Percentiles rank a stretch among this genome's conserved stretches.
These are phyloP conservation scores for Akanthomyces uredinophilus DNA, from an alignment of 2,329 filamentous ascomycete genomes.

Conservation along the genomic window DNA sequence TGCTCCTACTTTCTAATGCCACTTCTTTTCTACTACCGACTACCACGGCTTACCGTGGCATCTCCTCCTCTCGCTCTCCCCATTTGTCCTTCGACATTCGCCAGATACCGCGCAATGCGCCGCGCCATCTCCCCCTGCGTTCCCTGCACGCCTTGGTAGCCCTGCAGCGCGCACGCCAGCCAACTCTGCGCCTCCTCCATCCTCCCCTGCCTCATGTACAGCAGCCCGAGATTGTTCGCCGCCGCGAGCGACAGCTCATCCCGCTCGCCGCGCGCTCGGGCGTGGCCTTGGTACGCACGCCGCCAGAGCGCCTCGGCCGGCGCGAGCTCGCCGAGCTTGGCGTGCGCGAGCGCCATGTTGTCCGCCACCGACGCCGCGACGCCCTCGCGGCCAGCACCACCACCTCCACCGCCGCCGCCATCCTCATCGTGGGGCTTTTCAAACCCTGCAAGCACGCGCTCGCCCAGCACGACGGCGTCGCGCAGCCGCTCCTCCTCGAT, in stretches of 20 bases:
- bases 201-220: background rate
- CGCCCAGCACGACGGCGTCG: background rate
- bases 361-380: background rate
- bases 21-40: background rate
- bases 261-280: background rate
- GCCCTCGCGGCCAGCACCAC: background rate
- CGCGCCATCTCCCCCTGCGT: background rate
- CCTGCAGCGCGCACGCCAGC: background rate
- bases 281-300: background rate
- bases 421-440: background rate
- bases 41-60: background rate
- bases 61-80: background rate
- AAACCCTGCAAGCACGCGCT: background rate
- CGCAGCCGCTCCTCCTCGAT: background rate
- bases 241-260: background rate
- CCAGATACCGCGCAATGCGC: background rate
- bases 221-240: slow-evolving; percentile 4
- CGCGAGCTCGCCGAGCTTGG: background rate
- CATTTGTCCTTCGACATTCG: background rate
- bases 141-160: background rate
- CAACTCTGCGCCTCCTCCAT: background rate
- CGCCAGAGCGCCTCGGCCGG: background rate
- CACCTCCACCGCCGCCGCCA: background rate
- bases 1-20: background rate
- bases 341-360: slow-evolving; percentile 5